Percentiles rank a stretch among this genome's conserved stretches.
Conservation (phyloP, 805 yeast genomes). For the Candida golubevii region DNA sequence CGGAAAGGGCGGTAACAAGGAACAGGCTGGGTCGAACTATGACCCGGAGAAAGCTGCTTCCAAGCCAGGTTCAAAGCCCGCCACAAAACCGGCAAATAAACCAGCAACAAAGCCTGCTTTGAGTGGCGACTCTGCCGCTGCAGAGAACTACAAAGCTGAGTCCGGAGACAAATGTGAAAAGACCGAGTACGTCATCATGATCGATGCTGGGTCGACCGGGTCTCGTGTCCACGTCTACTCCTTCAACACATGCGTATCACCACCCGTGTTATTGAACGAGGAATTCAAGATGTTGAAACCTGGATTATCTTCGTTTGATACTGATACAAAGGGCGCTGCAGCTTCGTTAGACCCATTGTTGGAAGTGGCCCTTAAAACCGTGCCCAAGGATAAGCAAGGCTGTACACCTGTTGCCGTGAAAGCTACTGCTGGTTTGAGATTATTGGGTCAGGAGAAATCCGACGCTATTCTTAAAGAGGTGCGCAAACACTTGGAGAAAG, state of each 20-base stretch:
- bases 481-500: slow-evolving; percentile 63
- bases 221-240: slow-evolving; percentile 93
- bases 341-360: slow-evolving; percentile 80
- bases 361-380: slow-evolving; percentile 65
- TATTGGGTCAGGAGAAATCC: slow-evolving; percentile 74
- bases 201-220: slow-evolving; percentile 98
- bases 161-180: slow-evolving; percentile 23
- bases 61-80: background rate
- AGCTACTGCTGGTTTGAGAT: slow-evolving; percentile 95
- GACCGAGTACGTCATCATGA: slow-evolving; percentile 79
- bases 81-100: background rate
- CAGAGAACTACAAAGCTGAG: background rate
- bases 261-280: slow-evolving; percentile 78
- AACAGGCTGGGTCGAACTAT: background rate
- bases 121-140: background rate
- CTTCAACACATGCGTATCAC: slow-evolving; percentile 80
- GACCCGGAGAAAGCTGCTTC: background rate
- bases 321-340: slow-evolving; percentile 83
- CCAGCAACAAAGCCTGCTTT: background rate
- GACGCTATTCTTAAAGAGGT: slow-evolving; percentile 72
- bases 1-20: background rate
- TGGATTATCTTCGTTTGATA: slow-evolving; percentile 82
- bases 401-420: slow-evolving; percentile 96
- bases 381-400: slow-evolving; percentile 66
- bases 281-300: slow-evolving; percentile 86